These are phyloP conservation scores for Xylaria longipes DNA, from an alignment of 495 filamentous ascomycete species.

Conservation along the genomic window DNA sequence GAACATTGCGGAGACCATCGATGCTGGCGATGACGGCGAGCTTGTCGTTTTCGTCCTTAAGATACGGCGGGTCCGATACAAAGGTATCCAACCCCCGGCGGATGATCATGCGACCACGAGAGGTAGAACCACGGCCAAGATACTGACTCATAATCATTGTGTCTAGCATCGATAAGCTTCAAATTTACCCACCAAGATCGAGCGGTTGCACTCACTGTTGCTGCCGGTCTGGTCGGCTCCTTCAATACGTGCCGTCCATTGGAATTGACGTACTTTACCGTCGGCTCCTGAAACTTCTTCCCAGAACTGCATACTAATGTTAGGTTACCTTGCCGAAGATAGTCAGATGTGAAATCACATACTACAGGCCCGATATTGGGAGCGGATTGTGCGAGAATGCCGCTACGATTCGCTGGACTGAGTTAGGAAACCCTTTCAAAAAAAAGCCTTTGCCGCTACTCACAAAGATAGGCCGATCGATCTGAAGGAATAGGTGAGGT, in stretches of 20 bases:
- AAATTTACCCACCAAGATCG: not conserved
- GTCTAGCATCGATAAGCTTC: constrained; percentile 37
- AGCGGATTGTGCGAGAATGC: constrained; percentile 72
- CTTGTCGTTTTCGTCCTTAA: constrained; percentile 60
- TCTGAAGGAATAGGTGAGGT: constrained; percentile 49
- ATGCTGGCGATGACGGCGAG: constrained; percentile 60
- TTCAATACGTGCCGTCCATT: constrained; percentile 71
- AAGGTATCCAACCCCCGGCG: constrained; percentile 58
- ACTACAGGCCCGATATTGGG: constrained; percentile 70
- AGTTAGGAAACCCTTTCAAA: constrained; percentile 33
- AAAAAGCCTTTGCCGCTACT: constrained; percentile 19
- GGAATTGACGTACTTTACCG: constrained; percentile 69
- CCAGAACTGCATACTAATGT: constrained; percentile 49
- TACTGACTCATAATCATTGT: constrained; percentile 71
- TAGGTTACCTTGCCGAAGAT: constrained; percentile 7
- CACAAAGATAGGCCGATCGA: constrained; percentile 46
- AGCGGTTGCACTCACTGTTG: constrained; percentile 42
- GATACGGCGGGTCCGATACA: constrained; percentile 62
- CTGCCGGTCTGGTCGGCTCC: constrained; percentile 52
- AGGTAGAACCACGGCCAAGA: constrained; percentile 68
- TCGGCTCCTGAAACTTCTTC: constrained; percentile 65
- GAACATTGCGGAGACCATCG: constrained; percentile 62
- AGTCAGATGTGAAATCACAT: constrained; percentile 31
- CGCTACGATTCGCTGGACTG: constrained; percentile 56
- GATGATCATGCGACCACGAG: constrained; percentile 68